phyloP scores from a whole-genome alignment of 2,329 filamentous ascomycete species.

The Hypoxylon sp. region DNA sequence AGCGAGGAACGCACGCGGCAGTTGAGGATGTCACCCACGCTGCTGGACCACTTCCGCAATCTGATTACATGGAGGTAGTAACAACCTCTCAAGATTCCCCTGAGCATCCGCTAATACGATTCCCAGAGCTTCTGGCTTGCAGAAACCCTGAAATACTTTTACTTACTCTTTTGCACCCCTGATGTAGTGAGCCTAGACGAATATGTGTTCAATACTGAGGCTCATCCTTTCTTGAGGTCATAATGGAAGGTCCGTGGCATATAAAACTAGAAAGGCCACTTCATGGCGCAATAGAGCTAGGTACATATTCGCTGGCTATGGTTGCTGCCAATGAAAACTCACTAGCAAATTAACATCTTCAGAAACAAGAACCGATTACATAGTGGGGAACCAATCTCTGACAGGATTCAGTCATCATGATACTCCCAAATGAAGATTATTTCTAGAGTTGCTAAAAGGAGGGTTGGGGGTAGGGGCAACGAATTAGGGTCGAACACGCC shows the following conservation, averaged over 20 bases:
- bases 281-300: too few species aligned
- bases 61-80: conserved; percentile 60
- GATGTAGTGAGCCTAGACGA: conserved; percentile 71
- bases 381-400: too few species aligned
- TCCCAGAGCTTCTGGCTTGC: conserved; percentile 71
- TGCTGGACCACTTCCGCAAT: conserved; percentile 60
- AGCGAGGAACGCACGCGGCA: conserved; percentile 49
- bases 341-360: too few species aligned
- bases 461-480: too few species aligned
- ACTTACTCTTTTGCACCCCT: conserved; percentile 61
- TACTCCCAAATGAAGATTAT: too few species aligned
- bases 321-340: too few species aligned
- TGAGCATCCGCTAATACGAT: conserved; percentile 16
- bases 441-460: too few species aligned
- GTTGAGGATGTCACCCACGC: conserved; percentile 59
- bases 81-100: background rate
- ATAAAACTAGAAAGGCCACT: too few species aligned
- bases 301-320: too few species aligned
- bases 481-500: too few species aligned
- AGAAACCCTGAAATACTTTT: conserved; percentile 70
- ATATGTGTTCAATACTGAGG: conserved; percentile 66
- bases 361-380: too few species aligned
- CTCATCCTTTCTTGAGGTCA: conserved; percentile 53
- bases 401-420: too few species aligned
- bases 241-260: background rate